Evolutionary conservation across 2,329 filamentous ascomycete genomes (phyloP), one percentile per base, ranked within the genome.

Genomic region (Monilinia polystroma): DNA sequence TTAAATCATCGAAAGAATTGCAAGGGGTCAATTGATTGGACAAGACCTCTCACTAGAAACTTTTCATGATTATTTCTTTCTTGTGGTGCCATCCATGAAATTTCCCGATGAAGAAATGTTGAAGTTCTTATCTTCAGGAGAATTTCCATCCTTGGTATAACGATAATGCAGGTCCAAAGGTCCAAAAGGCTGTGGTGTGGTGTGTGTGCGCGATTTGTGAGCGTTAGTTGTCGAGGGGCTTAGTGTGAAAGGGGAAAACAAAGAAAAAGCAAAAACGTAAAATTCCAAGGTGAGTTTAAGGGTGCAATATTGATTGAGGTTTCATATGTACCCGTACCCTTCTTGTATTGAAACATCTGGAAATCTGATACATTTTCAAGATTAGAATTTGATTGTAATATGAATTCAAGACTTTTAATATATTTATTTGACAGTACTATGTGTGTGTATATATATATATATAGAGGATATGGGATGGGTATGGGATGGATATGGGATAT

Each of bases 121-220:
- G 43, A 59, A 49, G 29, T 29, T 32, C 4, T 43, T 20, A 43
- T 29, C 18, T n/a, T 14, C 2, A 32, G 7, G 26, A 32, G 41
- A 18, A 10, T 32, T 47, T 35, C 41, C 26, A n/a, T 10, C 6
- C 26, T 10, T 35, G 57, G 26, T 47, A 56, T 41, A 45, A 47
- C 26, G 41, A 47, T 23, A 49, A 59, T 59, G 57, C 57, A 59
- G 43, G 43, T 59, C 43, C 43, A 29, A 47, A 59, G 43, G 43
- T 59, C 43, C 43, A 29, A 47, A 57, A 57, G n/a, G 35, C 54
- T 57, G 54, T 57, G 35, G 16, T n/a, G 43, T 29, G n/a, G n/a
- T 49, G 10, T 16, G 43, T 35, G 32, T 35, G 32, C 32, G 32
- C 32, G 32, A 35, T 35, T 3, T 35, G 32, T 35, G 32, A 5